Conservation (phyloP, 164 flowering plant genomes). For the Warburgia ugandensis region DNA sequence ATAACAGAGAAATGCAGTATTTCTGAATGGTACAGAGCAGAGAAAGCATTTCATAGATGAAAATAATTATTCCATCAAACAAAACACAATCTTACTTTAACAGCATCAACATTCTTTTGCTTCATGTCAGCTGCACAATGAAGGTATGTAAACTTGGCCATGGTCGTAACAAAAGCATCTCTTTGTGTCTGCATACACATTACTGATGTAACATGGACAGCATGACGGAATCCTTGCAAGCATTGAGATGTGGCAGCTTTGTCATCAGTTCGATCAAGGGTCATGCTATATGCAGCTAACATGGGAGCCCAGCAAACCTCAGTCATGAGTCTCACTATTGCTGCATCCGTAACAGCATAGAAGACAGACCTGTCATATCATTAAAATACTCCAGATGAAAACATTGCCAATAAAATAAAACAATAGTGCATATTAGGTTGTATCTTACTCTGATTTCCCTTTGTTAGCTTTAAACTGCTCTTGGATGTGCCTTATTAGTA, state of each 20-base stretch:
- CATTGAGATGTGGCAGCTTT: constrained; percentile 68
- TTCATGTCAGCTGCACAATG: constrained; percentile 98
- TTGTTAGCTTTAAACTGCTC: constrained; percentile 92
- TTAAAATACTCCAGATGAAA: neutral
- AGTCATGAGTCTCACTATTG: constrained; percentile 90
- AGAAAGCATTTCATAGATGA: neutral
- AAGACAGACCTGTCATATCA: constrained; percentile 60
- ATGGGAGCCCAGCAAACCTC: constrained; percentile 99
- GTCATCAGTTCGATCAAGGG: constrained; percentile 97
- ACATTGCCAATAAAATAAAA: too few species aligned
- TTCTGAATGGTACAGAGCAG: too few species aligned
- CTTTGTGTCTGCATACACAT: constrained; percentile 98
- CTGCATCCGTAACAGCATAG: constrained; percentile 71
- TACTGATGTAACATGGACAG: constrained; percentile 93
- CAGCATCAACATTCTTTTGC: constrained; percentile 98
- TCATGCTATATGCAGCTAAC: constrained; percentile 97
- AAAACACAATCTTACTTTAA: constrained; percentile 58
- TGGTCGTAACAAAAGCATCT: constrained; percentile 96
- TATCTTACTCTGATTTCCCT: constrained; percentile 96
- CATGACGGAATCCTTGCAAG: constrained; percentile 81
- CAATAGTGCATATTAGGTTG: too few species aligned
- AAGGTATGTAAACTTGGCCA: constrained; percentile 93
- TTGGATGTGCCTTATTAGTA: constrained; percentile 82
- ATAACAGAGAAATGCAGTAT: too few species aligned
- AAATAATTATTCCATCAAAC: neutral